Evolutionary conservation across 306 rosid genomes (phyloP).

Genomic region (Lathyrus tuberosus): DNA sequence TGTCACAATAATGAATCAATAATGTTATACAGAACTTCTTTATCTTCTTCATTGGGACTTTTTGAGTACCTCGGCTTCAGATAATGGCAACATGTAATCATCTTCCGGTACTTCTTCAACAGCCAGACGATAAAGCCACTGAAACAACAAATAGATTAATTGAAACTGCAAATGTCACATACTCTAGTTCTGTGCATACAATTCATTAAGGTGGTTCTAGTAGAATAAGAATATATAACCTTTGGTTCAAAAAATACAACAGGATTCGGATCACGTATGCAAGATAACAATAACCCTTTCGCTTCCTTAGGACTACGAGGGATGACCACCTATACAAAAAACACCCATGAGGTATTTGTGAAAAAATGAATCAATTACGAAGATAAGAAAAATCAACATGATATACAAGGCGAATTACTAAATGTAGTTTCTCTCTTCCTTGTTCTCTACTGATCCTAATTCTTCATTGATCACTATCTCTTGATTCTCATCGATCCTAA

Average conservation of each 20-base stretch:
- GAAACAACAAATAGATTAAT: conserved; percentile 40
- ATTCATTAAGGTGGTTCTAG: conserved; percentile 20
- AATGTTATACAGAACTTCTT: conserved; percentile 12
- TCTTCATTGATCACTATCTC: background rate
- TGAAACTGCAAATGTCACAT: conserved; percentile 11
- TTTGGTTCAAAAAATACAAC: conserved; percentile 92
- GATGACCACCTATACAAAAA: conserved; percentile 76
- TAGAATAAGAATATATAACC: conserved; percentile 50
- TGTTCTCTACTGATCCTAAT: background rate
- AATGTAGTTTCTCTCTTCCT: background rate
- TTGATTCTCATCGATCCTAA: background rate
- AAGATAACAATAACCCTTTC: conserved; percentile 83
- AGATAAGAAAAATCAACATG: background rate
- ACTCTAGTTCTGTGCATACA: conserved; percentile 3
- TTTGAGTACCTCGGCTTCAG: conserved; percentile 82
- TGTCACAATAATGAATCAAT: conserved; percentile 5
- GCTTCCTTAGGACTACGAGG: conserved; percentile 96
- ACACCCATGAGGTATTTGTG: conserved; percentile 24
- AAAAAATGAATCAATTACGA: conserved; percentile 20
- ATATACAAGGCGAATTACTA: background rate
- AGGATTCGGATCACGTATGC: conserved; percentile 94
- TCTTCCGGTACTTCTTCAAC: conserved; percentile 95
- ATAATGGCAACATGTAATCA: conserved; percentile 87
- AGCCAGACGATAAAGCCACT: conserved; percentile 96
- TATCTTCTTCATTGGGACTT: conserved; percentile 17